Conservation (phyloP, 352 stramenopile genomes). For the Pythium oligandrum region DNA sequence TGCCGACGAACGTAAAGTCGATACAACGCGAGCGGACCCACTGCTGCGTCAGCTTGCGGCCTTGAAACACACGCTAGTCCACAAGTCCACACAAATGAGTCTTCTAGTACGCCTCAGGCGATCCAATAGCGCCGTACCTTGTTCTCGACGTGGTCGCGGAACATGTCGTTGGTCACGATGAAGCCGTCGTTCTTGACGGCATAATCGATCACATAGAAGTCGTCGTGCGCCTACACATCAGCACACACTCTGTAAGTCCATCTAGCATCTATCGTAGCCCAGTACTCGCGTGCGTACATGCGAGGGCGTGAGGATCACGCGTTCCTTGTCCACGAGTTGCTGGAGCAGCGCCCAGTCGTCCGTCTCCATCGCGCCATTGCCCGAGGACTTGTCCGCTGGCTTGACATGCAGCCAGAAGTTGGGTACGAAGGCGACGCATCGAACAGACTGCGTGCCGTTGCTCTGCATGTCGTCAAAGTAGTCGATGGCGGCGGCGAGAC, state of each 20-base stretch:
- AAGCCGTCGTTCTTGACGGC: conserved; percentile 83
- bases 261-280: background rate
- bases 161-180: conserved; percentile 92
- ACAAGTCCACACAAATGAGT: conserved; percentile 1
- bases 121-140: conserved; percentile 28
- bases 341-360: conserved; percentile 46
- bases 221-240: conserved; percentile 66
- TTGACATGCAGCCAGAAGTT: conserved; percentile 83
- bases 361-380: conserved; percentile 39
- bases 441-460: conserved; percentile 28
- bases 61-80: conserved; percentile 60
- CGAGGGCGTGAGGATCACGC: conserved; percentile 73
- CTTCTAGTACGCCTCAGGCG: background rate
- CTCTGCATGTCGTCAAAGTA: conserved; percentile 47
- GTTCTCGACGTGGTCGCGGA: conserved; percentile 82
- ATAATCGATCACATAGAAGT: conserved; percentile 92
- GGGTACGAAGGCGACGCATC: conserved; percentile 72
- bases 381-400: conserved; percentile 18
- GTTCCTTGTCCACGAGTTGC: conserved; percentile 52
- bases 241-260: background rate
- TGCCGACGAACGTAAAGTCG: conserved; percentile 87
- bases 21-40: conserved; percentile 77
- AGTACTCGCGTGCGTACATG: conserved; percentile 21
- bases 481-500: conserved; percentile 58
- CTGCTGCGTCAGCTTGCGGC: conserved; percentile 37